phyloP scores from a whole-genome alignment of 371 early-diverging fungal genomes.

The Conidiobolus incongruus region DNA sequence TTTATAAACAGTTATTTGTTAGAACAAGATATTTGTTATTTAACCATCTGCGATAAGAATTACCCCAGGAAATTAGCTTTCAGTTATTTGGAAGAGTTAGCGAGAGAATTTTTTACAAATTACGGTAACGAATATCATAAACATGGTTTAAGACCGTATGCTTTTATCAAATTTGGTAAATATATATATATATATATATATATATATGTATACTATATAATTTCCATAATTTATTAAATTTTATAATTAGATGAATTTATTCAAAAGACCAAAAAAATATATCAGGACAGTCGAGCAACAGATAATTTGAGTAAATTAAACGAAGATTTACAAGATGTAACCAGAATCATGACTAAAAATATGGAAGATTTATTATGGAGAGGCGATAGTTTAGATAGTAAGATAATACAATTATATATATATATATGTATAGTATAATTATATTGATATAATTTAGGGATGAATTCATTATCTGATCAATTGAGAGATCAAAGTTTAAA shows the following conservation, averaged over 20 bases:
- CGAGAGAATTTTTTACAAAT: slow-evolving; percentile 78
- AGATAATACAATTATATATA: neutral
- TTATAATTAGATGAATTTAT: slow-evolving; percentile 64
- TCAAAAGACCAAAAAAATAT: slow-evolving; percentile 86
- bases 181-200: neutral
- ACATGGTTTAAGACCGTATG: slow-evolving; percentile 79
- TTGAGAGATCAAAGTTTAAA: slow-evolving; percentile 38
- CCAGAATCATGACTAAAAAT: slow-evolving; percentile 93
- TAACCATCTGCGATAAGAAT: slow-evolving; percentile 79
- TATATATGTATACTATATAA: neutral
- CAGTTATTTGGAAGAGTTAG: slow-evolving; percentile 79
- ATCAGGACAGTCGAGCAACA: slow-evolving; percentile 86
- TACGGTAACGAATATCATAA: slow-evolving; percentile 74
- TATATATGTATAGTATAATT: neutral
- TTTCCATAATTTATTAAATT: slow-evolving; percentile 1
- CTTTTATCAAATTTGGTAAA: slow-evolving; percentile 85
- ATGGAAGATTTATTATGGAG: slow-evolving; percentile 91
- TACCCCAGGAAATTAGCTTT: slow-evolving; percentile 93
- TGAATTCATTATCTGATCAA: slow-evolving; percentile 32
- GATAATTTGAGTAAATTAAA: slow-evolving; percentile 78
- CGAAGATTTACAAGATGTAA: slow-evolving; percentile 88
- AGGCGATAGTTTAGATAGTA: slow-evolving; percentile 55
- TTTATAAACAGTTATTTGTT: slow-evolving; percentile 54
- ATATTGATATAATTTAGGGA: slow-evolving; percentile 11
- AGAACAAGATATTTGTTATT: slow-evolving; percentile 79